A percentile compares a stretch with the other conserved stretches of the same genome.
phyloP scores from a whole-genome alignment of 2,329 filamentous ascomycete species.

The Aspergillus tanneri region DNA sequence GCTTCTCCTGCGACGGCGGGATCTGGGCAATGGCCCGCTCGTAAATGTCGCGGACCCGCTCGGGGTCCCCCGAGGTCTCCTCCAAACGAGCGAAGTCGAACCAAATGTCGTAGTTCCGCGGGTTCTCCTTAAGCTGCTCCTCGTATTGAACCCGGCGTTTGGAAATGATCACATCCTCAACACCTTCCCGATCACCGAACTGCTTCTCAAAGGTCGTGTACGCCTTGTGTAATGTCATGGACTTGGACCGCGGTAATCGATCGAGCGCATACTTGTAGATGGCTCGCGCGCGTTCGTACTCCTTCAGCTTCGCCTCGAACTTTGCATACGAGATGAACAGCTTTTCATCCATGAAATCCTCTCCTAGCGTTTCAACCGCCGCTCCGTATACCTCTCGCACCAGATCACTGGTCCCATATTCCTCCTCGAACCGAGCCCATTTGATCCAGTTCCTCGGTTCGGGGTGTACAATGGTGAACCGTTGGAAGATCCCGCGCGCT shows the following conservation, averaged over 20 bases:
- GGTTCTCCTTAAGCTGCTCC: slow-evolving; percentile 87
- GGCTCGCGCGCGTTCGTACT: slow-evolving; percentile 86
- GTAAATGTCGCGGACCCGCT: slow-evolving; percentile 87
- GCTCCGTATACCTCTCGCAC: slow-evolving; percentile 89
- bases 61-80: slow-evolving; percentile 76
- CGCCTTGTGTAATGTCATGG: slow-evolving; percentile 80
- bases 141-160: slow-evolving; percentile 93
- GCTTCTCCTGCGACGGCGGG: slow-evolving; percentile 91
- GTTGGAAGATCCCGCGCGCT: slow-evolving; percentile 83
- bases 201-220: slow-evolving; percentile 99
- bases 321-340: slow-evolving; percentile 94
- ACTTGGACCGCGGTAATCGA: slow-evolving; percentile 82
- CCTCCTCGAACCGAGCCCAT: slow-evolving; percentile 96
- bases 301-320: slow-evolving; percentile 91
- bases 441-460: slow-evolving; percentile 98
- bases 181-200: slow-evolving; percentile 86
- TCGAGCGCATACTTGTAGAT: slow-evolving; percentile 98
- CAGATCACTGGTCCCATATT: slow-evolving; percentile 85
- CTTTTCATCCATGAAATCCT: slow-evolving; percentile 94
- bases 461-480: slow-evolving; percentile 88
- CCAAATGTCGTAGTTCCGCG: slow-evolving; percentile 96
- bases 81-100: slow-evolving; percentile 92
- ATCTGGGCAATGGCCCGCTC: slow-evolving; percentile 94
- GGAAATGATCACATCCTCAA: slow-evolving; percentile 93
- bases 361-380: slow-evolving; percentile 84